Conservation (phyloP, 2,329 filamentous ascomycete species). For the Alternaria solani region DNA sequence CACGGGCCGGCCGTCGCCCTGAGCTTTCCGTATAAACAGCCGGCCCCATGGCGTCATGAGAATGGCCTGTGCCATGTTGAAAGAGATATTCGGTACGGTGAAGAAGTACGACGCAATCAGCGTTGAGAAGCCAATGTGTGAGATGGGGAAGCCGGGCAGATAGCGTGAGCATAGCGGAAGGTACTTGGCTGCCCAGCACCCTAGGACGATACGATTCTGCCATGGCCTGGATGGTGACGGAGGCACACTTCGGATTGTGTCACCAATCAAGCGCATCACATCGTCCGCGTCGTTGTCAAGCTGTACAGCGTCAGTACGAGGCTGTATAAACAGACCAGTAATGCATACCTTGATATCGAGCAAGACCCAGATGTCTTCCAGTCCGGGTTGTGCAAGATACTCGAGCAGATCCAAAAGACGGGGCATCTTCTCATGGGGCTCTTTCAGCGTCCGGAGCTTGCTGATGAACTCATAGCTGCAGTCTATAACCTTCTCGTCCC, state of each 20-base stretch:
- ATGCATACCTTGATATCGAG: conserved; percentile 82
- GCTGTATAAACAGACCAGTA: not conserved
- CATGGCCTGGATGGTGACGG: conserved; percentile 63
- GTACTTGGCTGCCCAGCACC: conserved; percentile 82
- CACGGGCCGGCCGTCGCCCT: conserved; percentile 65
- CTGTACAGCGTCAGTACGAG: conserved; percentile 49
- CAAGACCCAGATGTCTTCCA: conserved; percentile 78
- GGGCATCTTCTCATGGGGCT: conserved; percentile 76
- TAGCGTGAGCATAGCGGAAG: conserved; percentile 68
- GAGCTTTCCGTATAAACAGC: conserved; percentile 70
- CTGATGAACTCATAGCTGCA: conserved; percentile 78
- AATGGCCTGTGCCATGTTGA: conserved; percentile 77
- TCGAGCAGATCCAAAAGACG: conserved; percentile 76
- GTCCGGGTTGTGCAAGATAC: conserved; percentile 70
- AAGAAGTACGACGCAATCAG: conserved; percentile 77
- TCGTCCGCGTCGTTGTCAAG: conserved; percentile 73
- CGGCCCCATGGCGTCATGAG: conserved; percentile 73
- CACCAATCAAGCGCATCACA: conserved; percentile 74
- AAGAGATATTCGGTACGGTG: conserved; percentile 70
- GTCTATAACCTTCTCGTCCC: conserved; percentile 75
- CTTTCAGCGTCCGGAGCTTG: conserved; percentile 70
- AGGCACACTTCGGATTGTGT: conserved; percentile 65
- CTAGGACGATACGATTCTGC: conserved; percentile 77
- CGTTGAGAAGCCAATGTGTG: conserved; percentile 73
- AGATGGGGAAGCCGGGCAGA: conserved; percentile 69